Evolutionary conservation across 164 flowering plant genomes (phyloP), one percentile per base, ranked within the genome.

Genomic region (Tetracentron sinense): DNA sequence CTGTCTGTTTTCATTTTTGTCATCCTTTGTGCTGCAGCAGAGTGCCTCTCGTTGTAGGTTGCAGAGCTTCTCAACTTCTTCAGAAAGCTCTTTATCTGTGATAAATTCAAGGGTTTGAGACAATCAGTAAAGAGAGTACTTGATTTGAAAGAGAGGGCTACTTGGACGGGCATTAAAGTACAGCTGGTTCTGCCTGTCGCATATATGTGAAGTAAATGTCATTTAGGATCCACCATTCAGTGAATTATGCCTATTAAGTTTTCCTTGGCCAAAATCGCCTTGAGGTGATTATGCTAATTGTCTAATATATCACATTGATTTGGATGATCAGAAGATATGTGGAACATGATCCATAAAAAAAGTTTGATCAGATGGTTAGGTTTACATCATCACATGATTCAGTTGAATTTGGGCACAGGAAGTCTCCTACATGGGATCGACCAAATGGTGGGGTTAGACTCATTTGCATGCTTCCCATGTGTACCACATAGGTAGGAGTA

Each of bases 1-100:
- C 7, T 52, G 75, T 60, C 12, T 54, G 23, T 42, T 63, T n/a
- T 66, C 75, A 60, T n/a, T 56, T 60, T 61, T 64, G 38, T 58
- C 68, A n/a, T n/a, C n/a, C 46, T 56, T 62, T 42, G 63, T n/a
- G 60, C 48, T 54, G 62, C 66, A 61, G 25, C 62, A 52, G 44
- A 48, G 42, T 55, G 71, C 74, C 71, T 76, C 73, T 51, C 53
- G 70, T 25, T 73, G 82, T 46, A 81, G 75, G 26, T 72, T 75
- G 61, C 54, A 77, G 42, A 88, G 79, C 73, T 69, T 81, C 63
- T 72, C 85, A 64, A 85, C 70, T 77, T 91, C 92, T 69, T 79
- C 78, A 49, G 77, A 67, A 54, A 91, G 91, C 48, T 60, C 74
- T 71, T 73, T 75, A 69, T 79, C 97, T 91, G 87, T 64, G 67